These are phyloP conservation scores for Nissolia schottii DNA, from an alignment of 306 rosid species.

Conservation along the genomic window DNA sequence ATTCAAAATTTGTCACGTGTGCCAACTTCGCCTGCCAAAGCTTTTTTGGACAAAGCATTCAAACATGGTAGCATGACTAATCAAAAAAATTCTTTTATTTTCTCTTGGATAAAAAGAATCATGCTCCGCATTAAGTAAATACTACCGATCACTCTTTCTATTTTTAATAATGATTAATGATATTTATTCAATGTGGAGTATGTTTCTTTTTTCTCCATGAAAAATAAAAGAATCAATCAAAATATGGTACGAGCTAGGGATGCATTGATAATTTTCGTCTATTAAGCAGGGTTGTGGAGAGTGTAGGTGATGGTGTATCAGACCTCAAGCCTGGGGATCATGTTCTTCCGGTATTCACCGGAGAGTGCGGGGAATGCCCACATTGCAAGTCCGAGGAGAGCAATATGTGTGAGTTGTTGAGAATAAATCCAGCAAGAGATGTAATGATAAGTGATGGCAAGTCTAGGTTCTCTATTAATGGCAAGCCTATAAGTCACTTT, in stretches of 20 bases:
- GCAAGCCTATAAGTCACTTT: slow-evolving; percentile 32
- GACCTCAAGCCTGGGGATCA: slow-evolving; percentile 32
- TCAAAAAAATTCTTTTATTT: too few species aligned
- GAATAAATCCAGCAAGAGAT: slow-evolving; percentile 28
- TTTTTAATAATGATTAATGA: too few species aligned
- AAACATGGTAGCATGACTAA: too few species aligned
- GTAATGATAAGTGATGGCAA: slow-evolving; percentile 38
- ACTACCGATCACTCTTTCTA: too few species aligned
- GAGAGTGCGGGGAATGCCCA: slow-evolving; percentile 34
- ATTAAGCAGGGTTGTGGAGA: slow-evolving; percentile 29
- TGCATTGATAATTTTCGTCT: neutral
- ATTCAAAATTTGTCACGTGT: too few species aligned
- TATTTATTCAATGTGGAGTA: too few species aligned
- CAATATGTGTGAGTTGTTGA: slow-evolving; percentile 36
- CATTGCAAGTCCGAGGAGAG: slow-evolving; percentile 41
- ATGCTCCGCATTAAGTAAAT: too few species aligned
- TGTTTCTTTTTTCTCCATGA: too few species aligned
- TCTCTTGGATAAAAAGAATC: too few species aligned
- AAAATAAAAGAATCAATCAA: too few species aligned
- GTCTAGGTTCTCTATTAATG: slow-evolving; percentile 36
- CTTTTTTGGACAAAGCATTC: too few species aligned
- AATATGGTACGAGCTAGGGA: neutral
- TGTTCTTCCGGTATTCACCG: slow-evolving; percentile 41
- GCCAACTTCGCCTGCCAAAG: too few species aligned
- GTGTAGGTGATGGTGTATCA: slow-evolving; percentile 36